phyloP scores from a whole-genome alignment of 768 basidiomycete species.

The Amanita molliuscula region DNA sequence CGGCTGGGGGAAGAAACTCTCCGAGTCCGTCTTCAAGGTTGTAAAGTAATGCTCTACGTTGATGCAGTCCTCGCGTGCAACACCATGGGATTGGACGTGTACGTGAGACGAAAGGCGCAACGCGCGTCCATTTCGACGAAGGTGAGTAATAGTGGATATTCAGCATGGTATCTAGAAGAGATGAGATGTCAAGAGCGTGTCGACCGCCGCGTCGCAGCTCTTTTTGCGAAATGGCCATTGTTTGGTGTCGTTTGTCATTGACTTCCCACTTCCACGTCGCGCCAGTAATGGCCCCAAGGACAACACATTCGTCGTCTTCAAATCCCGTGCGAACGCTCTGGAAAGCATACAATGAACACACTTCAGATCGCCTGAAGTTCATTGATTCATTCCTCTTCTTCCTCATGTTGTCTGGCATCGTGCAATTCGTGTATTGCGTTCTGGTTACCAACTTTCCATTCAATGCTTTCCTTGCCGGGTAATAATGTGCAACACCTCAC shows the following conservation, averaged over 20 bases:
- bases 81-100: slow-evolving; percentile 10
- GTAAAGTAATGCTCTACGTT: slow-evolving; percentile 50
- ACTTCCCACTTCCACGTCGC: slow-evolving; percentile 26
- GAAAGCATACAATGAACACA: slow-evolving; percentile 69
- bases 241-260: slow-evolving; percentile 22
- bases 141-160: slow-evolving; percentile 2
- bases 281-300: slow-evolving; percentile 26
- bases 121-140: slow-evolving; percentile 15
- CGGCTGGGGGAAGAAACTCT: slow-evolving; percentile 66
- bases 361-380: slow-evolving; percentile 81
- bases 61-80: slow-evolving; percentile 35
- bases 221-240: slow-evolving; percentile 9
- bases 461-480: slow-evolving; percentile 97
- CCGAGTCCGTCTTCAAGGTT: slow-evolving; percentile 62
- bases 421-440: slow-evolving; percentile 88
- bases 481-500: slow-evolving; percentile 18
- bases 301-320: slow-evolving; percentile 17
- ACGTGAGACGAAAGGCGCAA: not conserved
- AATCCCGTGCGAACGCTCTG: slow-evolving; percentile 44
- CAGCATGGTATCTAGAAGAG: not conserved
- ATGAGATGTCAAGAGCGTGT: slow-evolving; percentile 4
- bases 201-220: not conserved
- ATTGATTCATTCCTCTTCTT: slow-evolving; percentile 90
- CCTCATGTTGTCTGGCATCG: slow-evolving; percentile 81
- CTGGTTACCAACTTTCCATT: slow-evolving; percentile 91